phyloP scores from a whole-genome alignment of 768 basidiomycete species.

The Boletus huronensis region DNA sequence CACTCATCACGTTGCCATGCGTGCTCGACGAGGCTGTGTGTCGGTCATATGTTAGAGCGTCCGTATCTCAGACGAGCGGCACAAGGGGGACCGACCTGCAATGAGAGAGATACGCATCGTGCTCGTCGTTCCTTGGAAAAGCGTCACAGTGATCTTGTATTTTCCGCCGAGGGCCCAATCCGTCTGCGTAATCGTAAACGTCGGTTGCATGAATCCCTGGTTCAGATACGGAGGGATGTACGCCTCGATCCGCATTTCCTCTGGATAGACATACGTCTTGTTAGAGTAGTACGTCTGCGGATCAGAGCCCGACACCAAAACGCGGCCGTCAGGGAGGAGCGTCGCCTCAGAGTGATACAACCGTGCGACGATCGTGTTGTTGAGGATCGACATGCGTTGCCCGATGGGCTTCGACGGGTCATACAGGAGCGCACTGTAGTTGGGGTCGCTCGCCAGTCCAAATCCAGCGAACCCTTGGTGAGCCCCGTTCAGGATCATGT shows the following conservation, averaged over 20 bases:
- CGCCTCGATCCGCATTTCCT: slow-evolving; percentile 76
- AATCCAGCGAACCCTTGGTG: slow-evolving; percentile 70
- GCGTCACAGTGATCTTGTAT: slow-evolving; percentile 49
- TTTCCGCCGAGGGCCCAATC: slow-evolving; percentile 61
- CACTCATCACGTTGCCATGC: slow-evolving; percentile 72
- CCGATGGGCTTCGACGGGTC: slow-evolving; percentile 58
- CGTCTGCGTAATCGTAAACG: slow-evolving; percentile 50
- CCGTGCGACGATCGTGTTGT: slow-evolving; percentile 66
- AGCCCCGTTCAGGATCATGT: slow-evolving; percentile 74
- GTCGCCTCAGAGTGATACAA: slow-evolving; percentile 78
- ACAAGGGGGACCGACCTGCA: slow-evolving; percentile 44
- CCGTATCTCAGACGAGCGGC: neutral
- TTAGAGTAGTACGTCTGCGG: slow-evolving; percentile 49
- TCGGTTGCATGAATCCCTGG: slow-evolving; percentile 58
- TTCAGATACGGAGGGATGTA: slow-evolving; percentile 90
- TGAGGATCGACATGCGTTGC: slow-evolving; percentile 63
- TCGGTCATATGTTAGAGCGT: neutral
- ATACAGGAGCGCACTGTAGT: slow-evolving; percentile 63
- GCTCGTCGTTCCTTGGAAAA: slow-evolving; percentile 38
- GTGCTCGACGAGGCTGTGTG: slow-evolving; percentile 64
- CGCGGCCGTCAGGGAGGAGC: slow-evolving; percentile 70
- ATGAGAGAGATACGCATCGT: slow-evolving; percentile 61
- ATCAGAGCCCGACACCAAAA: slow-evolving; percentile 75
- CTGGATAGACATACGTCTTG: slow-evolving; percentile 46
- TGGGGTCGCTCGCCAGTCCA: slow-evolving; percentile 62